These are phyloP conservation scores for Dendryphion nanum DNA, from an alignment of 2,329 filamentous ascomycete species.

Conservation along the genomic window DNA sequence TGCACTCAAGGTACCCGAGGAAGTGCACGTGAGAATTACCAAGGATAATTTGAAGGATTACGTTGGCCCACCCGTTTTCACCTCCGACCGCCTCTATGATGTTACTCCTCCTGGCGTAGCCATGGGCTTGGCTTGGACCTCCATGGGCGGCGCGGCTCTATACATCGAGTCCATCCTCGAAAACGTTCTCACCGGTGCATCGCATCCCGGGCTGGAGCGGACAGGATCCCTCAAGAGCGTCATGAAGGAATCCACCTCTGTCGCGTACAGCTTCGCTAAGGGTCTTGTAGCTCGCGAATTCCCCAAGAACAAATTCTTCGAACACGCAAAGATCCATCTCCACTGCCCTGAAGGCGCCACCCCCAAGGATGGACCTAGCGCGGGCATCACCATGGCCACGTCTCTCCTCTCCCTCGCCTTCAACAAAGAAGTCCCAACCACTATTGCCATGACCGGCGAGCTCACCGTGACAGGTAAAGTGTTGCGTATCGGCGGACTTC, in stretches of 20 bases:
- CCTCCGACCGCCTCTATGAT: slow-evolving; percentile 92
- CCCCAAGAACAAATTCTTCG: slow-evolving; percentile 90
- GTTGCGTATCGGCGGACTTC: slow-evolving; percentile 84
- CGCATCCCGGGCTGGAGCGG: slow-evolving; percentile 77
- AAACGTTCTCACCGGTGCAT: slow-evolving; percentile 69
- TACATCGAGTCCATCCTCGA: slow-evolving; percentile 98
- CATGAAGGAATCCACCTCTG: slow-evolving; percentile 96
- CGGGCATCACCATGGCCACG: slow-evolving; percentile 98
- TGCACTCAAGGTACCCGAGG: slow-evolving; percentile 79
- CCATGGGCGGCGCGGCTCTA: slow-evolving; percentile 91
- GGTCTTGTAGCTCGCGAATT: slow-evolving; percentile 81
- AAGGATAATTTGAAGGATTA: slow-evolving; percentile 95
- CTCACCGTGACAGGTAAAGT: slow-evolving; percentile 97
- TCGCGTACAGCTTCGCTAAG: slow-evolving; percentile 96
- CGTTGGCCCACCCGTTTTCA: slow-evolving; percentile 93
- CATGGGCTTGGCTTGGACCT: slow-evolving; percentile 98
- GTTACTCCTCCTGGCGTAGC: slow-evolving; percentile 89
- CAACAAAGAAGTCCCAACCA: slow-evolving; percentile 74
- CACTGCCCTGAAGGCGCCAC: slow-evolving; percentile 97
- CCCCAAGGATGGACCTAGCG: slow-evolving; percentile 76
- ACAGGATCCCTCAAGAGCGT: slow-evolving; percentile 94
- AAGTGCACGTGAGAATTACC: slow-evolving; percentile 79
- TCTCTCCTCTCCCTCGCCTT: slow-evolving; percentile 83
- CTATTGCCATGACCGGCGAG: slow-evolving; percentile 96
- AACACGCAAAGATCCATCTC: slow-evolving; percentile 90